A percentile compares a stretch with the other conserved stretches of the same genome.
Conservation (phyloP, 768 basidiomycete genomes). For the Hygrophoropsis aurantiaca region DNA sequence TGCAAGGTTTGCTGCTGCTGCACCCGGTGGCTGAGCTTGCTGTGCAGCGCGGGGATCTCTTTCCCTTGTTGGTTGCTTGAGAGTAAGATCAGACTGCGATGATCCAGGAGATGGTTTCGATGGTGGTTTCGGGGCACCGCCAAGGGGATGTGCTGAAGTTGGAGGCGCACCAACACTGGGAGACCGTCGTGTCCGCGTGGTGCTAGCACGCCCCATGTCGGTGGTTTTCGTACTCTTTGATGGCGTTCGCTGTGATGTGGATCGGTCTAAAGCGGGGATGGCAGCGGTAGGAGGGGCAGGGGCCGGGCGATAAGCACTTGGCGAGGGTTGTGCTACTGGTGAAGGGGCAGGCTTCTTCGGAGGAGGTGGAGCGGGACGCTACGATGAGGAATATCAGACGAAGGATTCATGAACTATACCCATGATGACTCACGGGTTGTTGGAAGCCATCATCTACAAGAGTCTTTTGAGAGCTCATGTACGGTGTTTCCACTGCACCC, state of each 20-base stretch:
- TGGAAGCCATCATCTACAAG: constrained; percentile 48
- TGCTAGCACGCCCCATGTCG: constrained; percentile 62
- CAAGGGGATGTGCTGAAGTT: constrained; percentile 22
- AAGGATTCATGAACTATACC: constrained; percentile 4
- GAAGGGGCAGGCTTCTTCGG: constrained; percentile 38
- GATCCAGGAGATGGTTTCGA: constrained; percentile 56
- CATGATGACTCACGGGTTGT: constrained; percentile 56
- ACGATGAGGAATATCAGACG: constrained; percentile 8
- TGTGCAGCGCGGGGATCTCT: constrained; percentile 33
- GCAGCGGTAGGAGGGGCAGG: constrained; percentile 69
- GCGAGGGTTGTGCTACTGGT: constrained; percentile 33
- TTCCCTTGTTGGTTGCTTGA: constrained; percentile 42
- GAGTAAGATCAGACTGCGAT: constrained; percentile 56
- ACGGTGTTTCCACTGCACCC: constrained; percentile 48
- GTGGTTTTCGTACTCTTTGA: constrained; percentile 45
- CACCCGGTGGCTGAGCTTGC: constrained; percentile 51
- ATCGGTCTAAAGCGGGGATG: constrained; percentile 78
- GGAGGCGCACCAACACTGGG: constrained; percentile 35
- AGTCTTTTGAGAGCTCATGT: constrained; percentile 25
- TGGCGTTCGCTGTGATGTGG: constrained; percentile 81
- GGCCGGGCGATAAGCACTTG: constrained; percentile 60
- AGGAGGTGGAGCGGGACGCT: constrained; percentile 42
- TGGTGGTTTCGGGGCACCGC: constrained; percentile 30
- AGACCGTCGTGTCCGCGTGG: constrained; percentile 61
- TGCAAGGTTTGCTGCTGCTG: constrained; percentile 64